Evolutionary conservation across 2,329 filamentous ascomycete species (phyloP), one percentile per base, ranked within the genome.

Genomic region (Pyricularia pennisetigena): DNA sequence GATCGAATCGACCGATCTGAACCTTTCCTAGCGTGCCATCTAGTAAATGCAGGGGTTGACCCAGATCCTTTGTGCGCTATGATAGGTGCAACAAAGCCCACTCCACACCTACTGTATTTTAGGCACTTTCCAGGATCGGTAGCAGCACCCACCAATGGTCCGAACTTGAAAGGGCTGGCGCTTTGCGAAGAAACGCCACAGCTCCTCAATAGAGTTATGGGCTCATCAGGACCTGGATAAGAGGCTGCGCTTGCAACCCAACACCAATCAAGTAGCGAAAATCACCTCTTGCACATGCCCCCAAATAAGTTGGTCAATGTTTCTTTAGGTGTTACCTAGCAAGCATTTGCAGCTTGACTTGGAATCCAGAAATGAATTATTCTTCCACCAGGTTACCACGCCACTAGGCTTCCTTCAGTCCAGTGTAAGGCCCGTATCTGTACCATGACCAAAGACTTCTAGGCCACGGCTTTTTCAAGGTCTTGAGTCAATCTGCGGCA

Each of bases 341-440:
- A 14, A 35, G 32, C 32, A 3, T 4, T 35, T 12, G 32, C 32
- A 35, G 32, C 32, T 35, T 16, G 12, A 35, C 6, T 16, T 35
- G 12, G 32, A 35, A 35, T 35, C 32, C n/a, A n/a, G n/a, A n/a
- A 35, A 35, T 35, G 1, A 2, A 1, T 35, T 1, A 16, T 14
- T 4, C 12, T 35, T 14, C 20, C 20, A 54, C 41, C 41, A 35
- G 32, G 32, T n/a, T 20, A 54, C 41, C 41, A 54, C 20, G 41
- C 41, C 16, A 54, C 41, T 35, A 54, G 16, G 20, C 41, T 54
- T 54, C 20, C 16, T n/a, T 9, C 16, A 8, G 16, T 54, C 6
- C 7, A 54, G 81, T 88, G 83, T 88, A 73, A 81, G 84, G 81
- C 85, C 85, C 84, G 86, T 88, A 88, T 88, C 86, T 88, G 86